Evolutionary conservation across 148 eudicot species (phyloP).

Genomic region (Nyssa sinensis): DNA sequence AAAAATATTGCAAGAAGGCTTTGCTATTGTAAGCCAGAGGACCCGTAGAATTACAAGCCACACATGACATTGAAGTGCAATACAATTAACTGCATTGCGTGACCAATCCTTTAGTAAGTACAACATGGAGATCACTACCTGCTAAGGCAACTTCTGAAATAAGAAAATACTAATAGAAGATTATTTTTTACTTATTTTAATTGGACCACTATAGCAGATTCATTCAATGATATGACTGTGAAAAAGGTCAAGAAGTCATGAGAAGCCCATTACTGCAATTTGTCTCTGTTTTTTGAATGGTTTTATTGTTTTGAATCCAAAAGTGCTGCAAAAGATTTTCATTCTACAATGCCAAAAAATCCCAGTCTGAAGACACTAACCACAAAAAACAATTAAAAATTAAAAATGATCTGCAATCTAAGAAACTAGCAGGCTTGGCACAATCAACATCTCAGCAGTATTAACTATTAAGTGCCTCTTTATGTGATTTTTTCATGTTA

Average conservation of each 20-base stretch:
- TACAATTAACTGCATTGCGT: background rate
- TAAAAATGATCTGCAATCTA: background rate
- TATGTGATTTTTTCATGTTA: no score
- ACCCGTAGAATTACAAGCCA: background rate
- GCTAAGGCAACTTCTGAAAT: background rate
- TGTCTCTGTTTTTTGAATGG: background rate
- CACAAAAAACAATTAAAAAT: background rate
- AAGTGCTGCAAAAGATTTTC: background rate
- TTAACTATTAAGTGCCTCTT: no score
- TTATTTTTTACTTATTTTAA: background rate
- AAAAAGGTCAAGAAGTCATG: background rate
- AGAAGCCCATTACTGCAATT: background rate
- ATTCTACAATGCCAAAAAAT: no score
- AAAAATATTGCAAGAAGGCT: background rate
- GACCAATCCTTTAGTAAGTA: background rate
- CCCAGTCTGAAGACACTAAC: background rate
- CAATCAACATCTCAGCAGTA: background rate
- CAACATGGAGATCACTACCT: background rate
- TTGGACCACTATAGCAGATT: background rate
- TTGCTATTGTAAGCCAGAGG: slow-evolving; percentile 2
- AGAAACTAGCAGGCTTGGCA: background rate
- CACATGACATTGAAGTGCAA: background rate
- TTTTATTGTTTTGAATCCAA: no score
- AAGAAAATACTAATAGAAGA: background rate
- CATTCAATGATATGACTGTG: background rate